A percentile compares a stretch with the other conserved stretches of the same genome.
Conservation (phyloP, 1,139 yeast species). For the Yamadazyma mexicana region DNA sequence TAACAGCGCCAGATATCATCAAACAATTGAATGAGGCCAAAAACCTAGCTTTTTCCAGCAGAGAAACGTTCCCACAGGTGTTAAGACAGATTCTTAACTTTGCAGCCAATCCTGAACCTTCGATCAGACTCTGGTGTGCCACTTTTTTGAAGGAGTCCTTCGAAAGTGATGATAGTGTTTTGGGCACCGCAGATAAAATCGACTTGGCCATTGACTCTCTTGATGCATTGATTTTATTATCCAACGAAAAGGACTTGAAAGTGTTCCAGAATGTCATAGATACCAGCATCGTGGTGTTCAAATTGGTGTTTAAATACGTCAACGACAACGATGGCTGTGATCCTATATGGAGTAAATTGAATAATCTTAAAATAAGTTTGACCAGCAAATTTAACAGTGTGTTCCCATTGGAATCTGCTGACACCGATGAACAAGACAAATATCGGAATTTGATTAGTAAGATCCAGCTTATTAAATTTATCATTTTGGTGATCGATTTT, state of each 20-base stretch:
- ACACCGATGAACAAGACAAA: constrained; percentile 50
- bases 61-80: constrained; percentile 52
- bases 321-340: constrained; percentile 46
- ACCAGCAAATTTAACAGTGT: constrained; percentile 33
- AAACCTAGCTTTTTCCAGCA: constrained; percentile 45
- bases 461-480: constrained; percentile 69
- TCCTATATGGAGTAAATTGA: constrained; percentile 43
- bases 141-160: constrained; percentile 46
- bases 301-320: constrained; percentile 42
- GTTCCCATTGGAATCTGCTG: constrained; percentile 48
- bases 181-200: constrained; percentile 33
- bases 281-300: constrained; percentile 36
- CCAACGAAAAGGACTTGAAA: constrained; percentile 28
- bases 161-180: constrained; percentile 26
- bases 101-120: constrained; percentile 30
- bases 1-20: constrained; percentile 22
- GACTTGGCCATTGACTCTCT: constrained; percentile 45
- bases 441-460: constrained; percentile 55
- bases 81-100: constrained; percentile 52
- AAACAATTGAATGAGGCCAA: constrained; percentile 54
- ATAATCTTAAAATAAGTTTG: constrained; percentile 41
- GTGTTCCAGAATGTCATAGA: constrained; percentile 35
- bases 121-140: constrained; percentile 49
- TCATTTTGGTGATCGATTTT: constrained; percentile 66
- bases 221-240: constrained; percentile 31